A percentile compares a stretch with the other conserved stretches of the same genome.
phyloP scores from a whole-genome alignment of 257 asterid genomes.

The Marsdenia floribunda region DNA sequence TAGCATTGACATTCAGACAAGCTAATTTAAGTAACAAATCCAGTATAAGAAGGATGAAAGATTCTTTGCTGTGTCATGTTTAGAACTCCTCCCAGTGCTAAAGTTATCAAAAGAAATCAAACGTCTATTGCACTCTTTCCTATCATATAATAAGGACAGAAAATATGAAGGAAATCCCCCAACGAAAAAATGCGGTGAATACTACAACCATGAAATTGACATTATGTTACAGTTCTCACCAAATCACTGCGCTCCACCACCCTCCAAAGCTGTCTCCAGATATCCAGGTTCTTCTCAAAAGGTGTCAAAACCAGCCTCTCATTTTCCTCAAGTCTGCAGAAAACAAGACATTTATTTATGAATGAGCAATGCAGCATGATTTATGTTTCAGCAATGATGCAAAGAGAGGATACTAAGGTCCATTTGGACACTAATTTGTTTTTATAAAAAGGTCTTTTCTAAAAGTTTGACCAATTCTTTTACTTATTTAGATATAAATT shows the following conservation, averaged over 20 bases:
- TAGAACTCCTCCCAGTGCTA: neutral
- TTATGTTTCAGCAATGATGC: neutral
- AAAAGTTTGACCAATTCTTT: too few species aligned
- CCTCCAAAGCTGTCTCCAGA: conserved; percentile 99
- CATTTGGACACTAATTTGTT: too few species aligned
- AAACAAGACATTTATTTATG: conserved; percentile 3
- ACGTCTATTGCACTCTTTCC: neutral
- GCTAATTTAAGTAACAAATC: neutral
- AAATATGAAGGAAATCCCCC: neutral
- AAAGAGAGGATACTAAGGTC: neutral
- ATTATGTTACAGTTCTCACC: conserved; percentile 44
- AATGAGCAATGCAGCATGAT: neutral
- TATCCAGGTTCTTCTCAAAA: conserved; percentile 95
- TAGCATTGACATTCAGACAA: neutral
- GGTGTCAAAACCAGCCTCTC: conserved; percentile 93
- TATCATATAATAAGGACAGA: neutral
- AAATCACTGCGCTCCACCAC: conserved; percentile 98
- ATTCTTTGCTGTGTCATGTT: neutral
- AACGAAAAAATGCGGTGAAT: neutral
- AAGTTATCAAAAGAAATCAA: neutral
- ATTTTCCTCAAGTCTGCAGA: conserved; percentile 87
- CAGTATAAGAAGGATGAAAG: too few species aligned
- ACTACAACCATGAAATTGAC: neutral
- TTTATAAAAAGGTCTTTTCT: too few species aligned
- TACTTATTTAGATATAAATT: too few species aligned